phyloP scores from a whole-genome alignment of 768 basidiomycete species.

The Cyathus striatus region DNA sequence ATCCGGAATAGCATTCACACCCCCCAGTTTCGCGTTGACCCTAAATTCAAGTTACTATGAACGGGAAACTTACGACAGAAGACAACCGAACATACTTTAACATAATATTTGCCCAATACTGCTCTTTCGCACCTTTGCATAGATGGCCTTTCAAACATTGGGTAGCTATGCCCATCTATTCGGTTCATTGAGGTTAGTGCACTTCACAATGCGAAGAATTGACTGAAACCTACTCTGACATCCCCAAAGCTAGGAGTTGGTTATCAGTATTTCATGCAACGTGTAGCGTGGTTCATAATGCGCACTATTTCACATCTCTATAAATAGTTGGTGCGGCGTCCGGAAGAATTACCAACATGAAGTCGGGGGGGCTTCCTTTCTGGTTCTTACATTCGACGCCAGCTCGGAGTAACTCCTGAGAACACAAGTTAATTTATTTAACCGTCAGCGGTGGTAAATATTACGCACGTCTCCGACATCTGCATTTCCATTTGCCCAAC shows the following conservation, averaged over 20 bases:
- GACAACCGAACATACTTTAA: slow-evolving; percentile 53
- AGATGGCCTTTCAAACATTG: slow-evolving; percentile 72
- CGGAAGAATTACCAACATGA: slow-evolving; percentile 69
- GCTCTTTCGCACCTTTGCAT: slow-evolving; percentile 58
- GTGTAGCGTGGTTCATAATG: slow-evolving; percentile 6
- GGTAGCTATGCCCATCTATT: slow-evolving; percentile 69
- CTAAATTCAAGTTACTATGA: slow-evolving; percentile 25
- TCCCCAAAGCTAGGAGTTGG: slow-evolving; percentile 58
- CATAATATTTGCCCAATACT: slow-evolving; percentile 80
- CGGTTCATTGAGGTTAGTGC: neutral
- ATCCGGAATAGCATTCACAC: slow-evolving; percentile 73
- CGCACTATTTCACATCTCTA: slow-evolving; percentile 72
- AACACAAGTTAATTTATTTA: slow-evolving; percentile 23
- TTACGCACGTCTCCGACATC: slow-evolving; percentile 31
- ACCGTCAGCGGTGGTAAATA: neutral
- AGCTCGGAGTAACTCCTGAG: slow-evolving; percentile 40
- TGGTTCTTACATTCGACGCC: slow-evolving; percentile 40
- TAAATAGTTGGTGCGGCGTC: slow-evolving; percentile 73
- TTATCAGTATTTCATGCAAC: neutral
- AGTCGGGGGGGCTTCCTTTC: slow-evolving; percentile 37
- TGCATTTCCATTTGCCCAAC: slow-evolving; percentile 56
- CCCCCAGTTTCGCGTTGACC: slow-evolving; percentile 80
- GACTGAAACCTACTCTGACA: slow-evolving; percentile 14
- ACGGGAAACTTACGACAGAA: neutral
- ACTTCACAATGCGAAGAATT: neutral